These are phyloP conservation scores for Persicaria tinctoria DNA, from an alignment of 148 eudicot genomes.

Conservation along the genomic window DNA sequence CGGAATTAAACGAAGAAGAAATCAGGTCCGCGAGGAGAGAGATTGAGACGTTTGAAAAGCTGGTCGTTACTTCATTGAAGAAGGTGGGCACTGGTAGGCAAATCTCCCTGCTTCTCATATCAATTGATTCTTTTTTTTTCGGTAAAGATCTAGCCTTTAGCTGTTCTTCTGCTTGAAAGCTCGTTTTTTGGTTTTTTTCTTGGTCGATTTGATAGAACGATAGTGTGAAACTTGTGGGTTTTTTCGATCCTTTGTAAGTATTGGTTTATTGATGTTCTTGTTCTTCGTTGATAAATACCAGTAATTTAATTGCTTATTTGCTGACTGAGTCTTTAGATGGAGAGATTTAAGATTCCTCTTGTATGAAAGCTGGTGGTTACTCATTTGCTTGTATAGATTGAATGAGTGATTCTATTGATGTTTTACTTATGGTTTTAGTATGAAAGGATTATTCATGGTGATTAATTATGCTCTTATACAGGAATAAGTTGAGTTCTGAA, in stretches of 20 bases:
- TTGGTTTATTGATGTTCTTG: neutral
- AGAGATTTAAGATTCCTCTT: neutral
- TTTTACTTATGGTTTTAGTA: neutral
- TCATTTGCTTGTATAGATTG: neutral
- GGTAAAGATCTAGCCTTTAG: neutral
- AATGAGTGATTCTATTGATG: neutral
- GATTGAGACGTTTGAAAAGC: neutral
- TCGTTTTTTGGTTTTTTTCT: neutral
- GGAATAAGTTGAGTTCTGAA: neutral
- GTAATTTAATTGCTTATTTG: neutral
- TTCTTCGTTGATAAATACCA: neutral
- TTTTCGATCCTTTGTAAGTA: neutral
- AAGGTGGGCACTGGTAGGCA: neutral
- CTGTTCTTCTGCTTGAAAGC: neutral
- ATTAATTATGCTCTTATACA: neutral
- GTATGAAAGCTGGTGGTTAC: neutral
- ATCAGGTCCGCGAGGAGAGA: constrained; percentile 1
- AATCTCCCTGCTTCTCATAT: neutral
- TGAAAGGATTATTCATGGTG: neutral
- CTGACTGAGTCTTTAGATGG: neutral
- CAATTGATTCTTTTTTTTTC: neutral
- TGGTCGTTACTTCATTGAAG: neutral
- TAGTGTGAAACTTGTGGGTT: neutral
- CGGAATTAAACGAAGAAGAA: neutral
- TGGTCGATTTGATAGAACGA: neutral